phyloP scores from a whole-genome alignment of 768 basidiomycete genomes.

The Mrakia gelida region DNA sequence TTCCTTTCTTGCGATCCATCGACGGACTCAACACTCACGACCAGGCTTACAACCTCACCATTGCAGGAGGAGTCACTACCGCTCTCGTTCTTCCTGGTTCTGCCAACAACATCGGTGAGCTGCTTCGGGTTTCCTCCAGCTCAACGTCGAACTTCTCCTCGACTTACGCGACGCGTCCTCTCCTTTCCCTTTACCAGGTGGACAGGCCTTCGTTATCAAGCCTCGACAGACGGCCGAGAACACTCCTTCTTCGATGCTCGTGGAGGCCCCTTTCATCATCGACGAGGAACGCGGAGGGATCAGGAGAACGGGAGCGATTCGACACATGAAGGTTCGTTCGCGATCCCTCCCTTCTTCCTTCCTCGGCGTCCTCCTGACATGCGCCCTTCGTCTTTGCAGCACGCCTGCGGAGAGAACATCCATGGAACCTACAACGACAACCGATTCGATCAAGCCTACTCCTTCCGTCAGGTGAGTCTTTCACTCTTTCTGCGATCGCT shows the following conservation, averaged over 20 bases:
- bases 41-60: conserved; percentile 56
- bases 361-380: not conserved
- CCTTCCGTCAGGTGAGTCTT: conserved; percentile 40
- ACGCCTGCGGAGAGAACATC: conserved; percentile 52
- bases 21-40: conserved; percentile 31
- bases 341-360: not conserved
- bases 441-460: conserved; percentile 73
- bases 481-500: too few relatives aligned
- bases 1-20: conserved; percentile 26
- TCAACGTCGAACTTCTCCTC: too few relatives aligned
- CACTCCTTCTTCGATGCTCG: conserved; percentile 32
- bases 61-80: conserved; percentile 84
- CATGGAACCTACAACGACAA: conserved; percentile 48
- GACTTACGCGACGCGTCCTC: too few relatives aligned
- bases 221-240: conserved; percentile 64
- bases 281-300: conserved; percentile 45
- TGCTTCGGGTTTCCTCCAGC: too few relatives aligned
- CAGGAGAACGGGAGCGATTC: conserved; percentile 57
- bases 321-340: conserved; percentile 62
- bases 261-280: conserved; percentile 67
- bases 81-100: conserved; percentile 58
- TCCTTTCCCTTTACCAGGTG: conserved; percentile 36
- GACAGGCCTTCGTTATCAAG: conserved; percentile 75
- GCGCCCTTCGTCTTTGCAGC: not conserved
- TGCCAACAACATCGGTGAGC: conserved; percentile 47